Percentiles rank a stretch among this genome's conserved stretches.
Evolutionary conservation across 1,284 basidiomycete genomes (phyloP).

Genomic region (Naganishia albida): DNA sequence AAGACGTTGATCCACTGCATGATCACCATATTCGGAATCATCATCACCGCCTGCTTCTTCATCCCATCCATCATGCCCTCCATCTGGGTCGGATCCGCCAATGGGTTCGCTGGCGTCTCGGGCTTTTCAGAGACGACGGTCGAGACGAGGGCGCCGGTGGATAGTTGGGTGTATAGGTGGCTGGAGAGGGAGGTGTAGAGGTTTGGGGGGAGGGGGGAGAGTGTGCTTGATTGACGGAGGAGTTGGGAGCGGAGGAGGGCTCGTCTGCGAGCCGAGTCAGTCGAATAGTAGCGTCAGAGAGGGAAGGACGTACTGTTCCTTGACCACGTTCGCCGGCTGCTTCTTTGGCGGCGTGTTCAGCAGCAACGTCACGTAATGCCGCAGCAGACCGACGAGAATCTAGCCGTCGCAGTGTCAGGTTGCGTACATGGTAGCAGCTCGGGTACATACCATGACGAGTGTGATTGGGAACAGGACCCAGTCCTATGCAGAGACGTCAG

Average conservation of each 20-base stretch:
- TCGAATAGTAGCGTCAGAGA: not conserved
- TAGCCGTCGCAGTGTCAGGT: conserved; percentile 49
- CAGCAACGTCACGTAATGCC: conserved; percentile 88
- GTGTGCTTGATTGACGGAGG: conserved; percentile 73
- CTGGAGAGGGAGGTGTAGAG: conserved; percentile 75
- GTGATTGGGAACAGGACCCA: conserved; percentile 93
- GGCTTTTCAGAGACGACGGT: conserved; percentile 62
- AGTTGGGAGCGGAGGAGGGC: conserved; percentile 79
- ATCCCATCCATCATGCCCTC: conserved; percentile 98
- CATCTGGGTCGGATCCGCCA: conserved; percentile 88
- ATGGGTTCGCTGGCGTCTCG: conserved; percentile 60
- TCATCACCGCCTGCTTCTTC: conserved; percentile 97
- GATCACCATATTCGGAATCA: conserved; percentile 92
- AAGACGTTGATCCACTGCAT: conserved; percentile 99
- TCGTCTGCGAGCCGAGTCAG: conserved; percentile 62
- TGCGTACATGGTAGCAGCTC: not conserved
- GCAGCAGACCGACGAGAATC: conserved; percentile 90
- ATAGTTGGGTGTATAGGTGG: conserved; percentile 69
- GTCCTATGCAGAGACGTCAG: conserved; percentile 46
- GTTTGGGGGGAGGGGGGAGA: conserved; percentile 73
- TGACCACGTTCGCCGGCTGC: conserved; percentile 70
- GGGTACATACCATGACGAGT: conserved; percentile 88
- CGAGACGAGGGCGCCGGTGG: conserved; percentile 77
- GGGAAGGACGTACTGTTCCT: conserved; percentile 80
- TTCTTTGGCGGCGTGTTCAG: conserved; percentile 85